Conservation (phyloP, 352 stramenopile genomes). For the Phytophthora pistaciae region DNA sequence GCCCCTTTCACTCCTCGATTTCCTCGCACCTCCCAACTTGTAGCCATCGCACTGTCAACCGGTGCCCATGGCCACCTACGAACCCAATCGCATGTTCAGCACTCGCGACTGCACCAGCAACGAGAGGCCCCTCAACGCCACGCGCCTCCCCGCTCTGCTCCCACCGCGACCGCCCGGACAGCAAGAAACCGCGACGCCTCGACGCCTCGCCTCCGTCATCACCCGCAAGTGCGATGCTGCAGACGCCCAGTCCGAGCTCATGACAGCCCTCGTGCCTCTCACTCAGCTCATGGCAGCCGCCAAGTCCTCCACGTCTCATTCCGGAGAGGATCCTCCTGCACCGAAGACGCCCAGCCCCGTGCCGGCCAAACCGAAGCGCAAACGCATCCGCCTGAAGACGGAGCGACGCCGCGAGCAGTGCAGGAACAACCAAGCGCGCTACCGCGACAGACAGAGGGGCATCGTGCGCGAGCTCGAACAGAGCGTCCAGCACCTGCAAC, state of each 20-base stretch:
- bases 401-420: slow-evolving; percentile 52
- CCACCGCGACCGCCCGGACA: slow-evolving; percentile 3
- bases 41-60: neutral
- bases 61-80: neutral
- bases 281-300: slow-evolving; percentile 22
- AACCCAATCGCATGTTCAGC: neutral
- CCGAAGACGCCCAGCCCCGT: neutral
- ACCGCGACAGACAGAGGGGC: slow-evolving; percentile 45
- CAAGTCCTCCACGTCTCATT: slow-evolving; percentile 1
- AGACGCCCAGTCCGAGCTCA: slow-evolving; percentile 2
- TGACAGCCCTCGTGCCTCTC: slow-evolving; percentile 16
- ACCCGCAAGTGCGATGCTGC: slow-evolving; percentile 1
- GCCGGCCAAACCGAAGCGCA: slow-evolving; percentile 31
- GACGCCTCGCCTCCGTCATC: slow-evolving; percentile 7
- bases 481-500: slow-evolving; percentile 25
- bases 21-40: neutral
- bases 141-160: slow-evolving; percentile 8
- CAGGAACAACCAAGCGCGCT: slow-evolving; percentile 51
- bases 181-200: neutral
- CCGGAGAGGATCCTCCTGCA: neutral
- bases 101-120: neutral
- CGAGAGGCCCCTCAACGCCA: neutral
- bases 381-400: slow-evolving; percentile 46
- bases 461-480: slow-evolving; percentile 25
- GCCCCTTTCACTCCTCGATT: slow-evolving; percentile 9